Base-by-base conservation (phyloP, 306 rosid genomes). In the Pachyrhizus erosus region DNA sequence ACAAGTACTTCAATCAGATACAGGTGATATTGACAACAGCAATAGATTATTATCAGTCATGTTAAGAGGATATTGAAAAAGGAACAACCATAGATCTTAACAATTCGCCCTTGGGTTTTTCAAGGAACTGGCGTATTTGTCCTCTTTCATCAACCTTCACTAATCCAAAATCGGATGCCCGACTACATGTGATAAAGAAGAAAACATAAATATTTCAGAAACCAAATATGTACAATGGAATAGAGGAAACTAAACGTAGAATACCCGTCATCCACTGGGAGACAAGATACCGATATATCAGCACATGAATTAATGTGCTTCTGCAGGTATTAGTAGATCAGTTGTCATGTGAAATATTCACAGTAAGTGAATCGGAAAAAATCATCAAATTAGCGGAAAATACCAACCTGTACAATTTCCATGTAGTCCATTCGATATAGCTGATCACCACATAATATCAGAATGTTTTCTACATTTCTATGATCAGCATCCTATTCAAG, bases 381-480 rank as follows among this genome's bases (percentile, higher is more conserved):
- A 10, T 5, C 0, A 34, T 54, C 60, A 46, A 58, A 24, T 26
- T 78, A 77, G 51, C 18, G 48, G 43, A 40, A 20, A 33, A 61
- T 55, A 58, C 76, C 43, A 45, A 85, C 89, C 91, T 80, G 79
- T 48, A 88, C 81, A 67, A 88, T 74, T 69, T 88, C 87, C 89
- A 77, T 88, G 80, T 88, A 88, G 69, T 88, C 91, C 91, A 88
- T 85, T 80, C 89, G 76, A 85, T 88, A 88, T 14, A 88, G 87
- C 71, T 88, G 91, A 77, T 85, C 91, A 14, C 91, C 91, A 51
- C 91, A 88, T 84, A 88, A 68, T 83, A 88, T 85, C 80, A 88
- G 71, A 79, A 88, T 34, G 82, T 88, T 85, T 83, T 85, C 86
- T 73, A 88, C 80, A 84, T 77, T 88, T 83, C 68, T 88, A 61